Base-by-base conservation (phyloP, 2,329 filamentous ascomycete genomes). In the Cercospora sp. region DNA sequence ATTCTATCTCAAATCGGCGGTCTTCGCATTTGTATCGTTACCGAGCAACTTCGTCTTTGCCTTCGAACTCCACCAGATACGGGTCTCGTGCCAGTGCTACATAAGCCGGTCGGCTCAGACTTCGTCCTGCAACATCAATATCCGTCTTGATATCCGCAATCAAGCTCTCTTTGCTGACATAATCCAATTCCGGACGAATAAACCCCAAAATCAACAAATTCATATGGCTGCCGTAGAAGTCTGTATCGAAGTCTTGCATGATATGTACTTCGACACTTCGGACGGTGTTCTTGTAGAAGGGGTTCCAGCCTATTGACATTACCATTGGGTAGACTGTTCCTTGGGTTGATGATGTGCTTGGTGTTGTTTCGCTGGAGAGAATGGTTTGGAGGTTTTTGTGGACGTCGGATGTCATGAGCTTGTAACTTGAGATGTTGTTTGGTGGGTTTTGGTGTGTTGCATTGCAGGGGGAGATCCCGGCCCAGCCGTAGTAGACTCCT, bases 271-370 rank as follows among this genome's bases (percentile, higher is more conserved):
- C 85, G 77, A 95, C 93, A 70, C 88, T 92, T 70, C 92, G 89
- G 58, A 92, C 88, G 4, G 86, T 89, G 84, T 99, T 98, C 79
- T 94, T 93, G 86, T 97, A 99, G 82, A 94, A 98, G 0, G 95
- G 95, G 81, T 98, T 99, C 86, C 94, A 98, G 55, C 95, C 95
- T 72, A 97, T 94, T 69, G 89, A 92, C 90, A 97, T 91, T 72
- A 96, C 93, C 86, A 96, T 95, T 1, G 92, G 92, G 80, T 90
- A 92, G 66, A 95, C 83, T 18, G 74, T 74, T 51, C 72, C 73
- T 42, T 71, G 67, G 73, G 72, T 65, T 28, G 33, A 36, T 36
- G 63, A 18, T 9, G 55, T 63, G n/a, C 20, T 63, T 31, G 68
- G 51, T 28, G 59, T 51, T 28, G 59, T 51, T 48, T 65, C 23